These are phyloP conservation scores for Metschnikowia reukaufii DNA, from an alignment of 805 yeast species.

Conservation along the genomic window DNA sequence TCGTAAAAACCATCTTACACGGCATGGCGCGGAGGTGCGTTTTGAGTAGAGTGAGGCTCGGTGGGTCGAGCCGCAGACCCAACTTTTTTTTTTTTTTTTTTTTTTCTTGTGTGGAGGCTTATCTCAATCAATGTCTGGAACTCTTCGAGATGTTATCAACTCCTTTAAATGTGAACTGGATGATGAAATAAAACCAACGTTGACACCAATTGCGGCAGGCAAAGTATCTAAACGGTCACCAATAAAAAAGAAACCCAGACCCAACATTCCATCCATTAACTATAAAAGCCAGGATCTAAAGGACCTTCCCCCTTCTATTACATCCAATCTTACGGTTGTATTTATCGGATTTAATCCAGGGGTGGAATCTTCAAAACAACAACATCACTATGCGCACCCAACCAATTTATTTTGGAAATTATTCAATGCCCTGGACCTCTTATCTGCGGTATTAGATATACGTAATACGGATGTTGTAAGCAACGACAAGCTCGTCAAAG, in stretches of 20 bases:
- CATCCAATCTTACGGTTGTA: conserved; percentile 35
- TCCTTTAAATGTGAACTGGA: conserved; percentile 11
- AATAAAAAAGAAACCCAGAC: not conserved
- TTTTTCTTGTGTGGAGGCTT: not conserved
- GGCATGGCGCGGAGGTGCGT: conserved; percentile 10
- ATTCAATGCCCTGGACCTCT: conserved; percentile 51
- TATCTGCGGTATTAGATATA: conserved; percentile 19
- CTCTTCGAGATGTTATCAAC: conserved; percentile 12
- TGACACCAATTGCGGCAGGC: not conserved
- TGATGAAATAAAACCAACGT: not conserved
- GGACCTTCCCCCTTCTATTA: conserved; percentile 36
- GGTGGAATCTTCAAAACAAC: conserved; percentile 53
- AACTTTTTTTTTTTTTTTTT: not conserved
- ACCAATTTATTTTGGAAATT: conserved; percentile 70
- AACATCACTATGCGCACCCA: conserved; percentile 73
- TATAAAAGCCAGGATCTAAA: conserved; percentile 11
- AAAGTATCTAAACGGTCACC: not conserved
- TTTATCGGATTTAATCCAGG: conserved; percentile 80
- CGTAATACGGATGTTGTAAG: conserved; percentile 5
- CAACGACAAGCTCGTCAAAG: conserved; percentile 16
- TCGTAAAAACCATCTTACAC: conserved; percentile 3
- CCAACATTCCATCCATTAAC: no score
- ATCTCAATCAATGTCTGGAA: conserved; percentile 3
- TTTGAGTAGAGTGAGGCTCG: conserved; percentile 6
- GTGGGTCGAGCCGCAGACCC: conserved; percentile 2